Evolutionary conservation across 148 eudicot species (phyloP).

Genomic region (Simmondsia chinensis): DNA sequence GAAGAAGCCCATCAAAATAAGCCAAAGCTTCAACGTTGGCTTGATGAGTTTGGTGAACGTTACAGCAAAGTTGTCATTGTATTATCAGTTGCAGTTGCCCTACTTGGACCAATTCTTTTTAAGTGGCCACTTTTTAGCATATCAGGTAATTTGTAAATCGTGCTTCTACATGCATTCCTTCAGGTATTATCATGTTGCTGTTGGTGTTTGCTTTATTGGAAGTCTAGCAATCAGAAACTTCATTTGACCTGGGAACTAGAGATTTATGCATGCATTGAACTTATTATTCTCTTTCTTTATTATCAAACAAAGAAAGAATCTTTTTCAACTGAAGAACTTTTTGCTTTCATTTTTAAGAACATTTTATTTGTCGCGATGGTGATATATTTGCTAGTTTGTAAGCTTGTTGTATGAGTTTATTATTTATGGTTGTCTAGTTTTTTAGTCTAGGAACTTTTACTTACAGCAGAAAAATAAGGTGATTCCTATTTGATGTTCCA

Average conservation of each 20-base stretch:
- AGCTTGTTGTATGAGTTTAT: no score
- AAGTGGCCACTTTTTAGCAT: conserved; percentile 89
- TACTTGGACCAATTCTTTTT: conserved; percentile 79
- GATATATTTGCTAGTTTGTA: no score
- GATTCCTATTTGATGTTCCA: no score
- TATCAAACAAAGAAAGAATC: no score
- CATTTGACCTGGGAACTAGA: background rate
- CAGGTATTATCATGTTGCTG: background rate
- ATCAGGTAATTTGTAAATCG: conserved; percentile 41
- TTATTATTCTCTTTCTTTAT: background rate
- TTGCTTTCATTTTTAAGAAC: no score
- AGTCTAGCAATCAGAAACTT: background rate
- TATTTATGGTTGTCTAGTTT: no score
- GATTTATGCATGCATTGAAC: background rate
- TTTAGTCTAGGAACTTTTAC: no score
- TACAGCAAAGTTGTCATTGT: conserved; percentile 83
- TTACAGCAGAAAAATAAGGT: no score
- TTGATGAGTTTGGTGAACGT: conserved; percentile 87
- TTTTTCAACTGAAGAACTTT: no score
- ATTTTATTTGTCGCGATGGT: no score
- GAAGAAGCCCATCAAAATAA: conserved; percentile 90
- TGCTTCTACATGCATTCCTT: background rate
- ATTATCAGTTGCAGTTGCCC: conserved; percentile 74
- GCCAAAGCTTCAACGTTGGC: conserved; percentile 93
- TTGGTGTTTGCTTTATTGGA: background rate